Percentiles rank a stretch among this genome's conserved stretches.
Conservation (phyloP, 495 filamentous ascomycete genomes). For the Talaromyces adpressus region DNA sequence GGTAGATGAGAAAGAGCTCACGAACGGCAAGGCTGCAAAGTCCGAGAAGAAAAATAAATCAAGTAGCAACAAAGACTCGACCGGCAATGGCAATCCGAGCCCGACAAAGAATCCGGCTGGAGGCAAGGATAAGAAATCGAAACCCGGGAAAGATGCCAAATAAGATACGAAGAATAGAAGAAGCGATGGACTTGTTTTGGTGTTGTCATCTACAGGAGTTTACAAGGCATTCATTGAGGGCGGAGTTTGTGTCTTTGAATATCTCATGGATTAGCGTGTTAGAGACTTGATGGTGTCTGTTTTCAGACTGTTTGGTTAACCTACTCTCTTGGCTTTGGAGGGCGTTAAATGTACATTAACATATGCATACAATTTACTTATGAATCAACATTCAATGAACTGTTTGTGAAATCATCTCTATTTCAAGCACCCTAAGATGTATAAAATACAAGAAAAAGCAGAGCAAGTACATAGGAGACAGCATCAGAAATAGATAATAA, state of each 20-base stretch:
- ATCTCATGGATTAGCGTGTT: not conserved
- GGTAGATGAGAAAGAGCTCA: slow-evolving; percentile 21
- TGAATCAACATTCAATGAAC: not conserved
- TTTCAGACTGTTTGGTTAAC: not conserved
- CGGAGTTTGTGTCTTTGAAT: not conserved
- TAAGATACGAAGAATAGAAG: not conserved
- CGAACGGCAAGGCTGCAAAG: not conserved
- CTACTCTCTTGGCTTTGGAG: not conserved
- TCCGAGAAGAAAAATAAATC: slow-evolving; percentile 11
- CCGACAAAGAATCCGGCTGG: slow-evolving; percentile 16
- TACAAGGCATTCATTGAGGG: not conserved
- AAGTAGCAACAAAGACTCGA: slow-evolving; percentile 4
- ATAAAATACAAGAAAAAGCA: slow-evolving; percentile 8
- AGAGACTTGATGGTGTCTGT: not conserved
- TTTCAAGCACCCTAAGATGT: slow-evolving; percentile 6
- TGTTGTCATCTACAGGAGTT: slow-evolving; percentile 1
- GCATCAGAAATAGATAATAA: not conserved
- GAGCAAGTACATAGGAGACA: slow-evolving; percentile 10
- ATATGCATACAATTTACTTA: not conserved
- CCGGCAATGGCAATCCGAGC: slow-evolving; percentile 18
- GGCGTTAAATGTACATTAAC: not conserved
- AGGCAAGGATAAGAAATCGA: slow-evolving; percentile 20
- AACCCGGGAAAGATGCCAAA: slow-evolving; percentile 19
- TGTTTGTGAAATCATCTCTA: slow-evolving; percentile 4
- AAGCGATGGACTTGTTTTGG: not conserved